Percentiles rank a stretch among this genome's conserved stretches.
These are phyloP conservation scores for Raddia guianensis DNA, from an alignment of 176 grass and related monocot species.

Conservation along the genomic window DNA sequence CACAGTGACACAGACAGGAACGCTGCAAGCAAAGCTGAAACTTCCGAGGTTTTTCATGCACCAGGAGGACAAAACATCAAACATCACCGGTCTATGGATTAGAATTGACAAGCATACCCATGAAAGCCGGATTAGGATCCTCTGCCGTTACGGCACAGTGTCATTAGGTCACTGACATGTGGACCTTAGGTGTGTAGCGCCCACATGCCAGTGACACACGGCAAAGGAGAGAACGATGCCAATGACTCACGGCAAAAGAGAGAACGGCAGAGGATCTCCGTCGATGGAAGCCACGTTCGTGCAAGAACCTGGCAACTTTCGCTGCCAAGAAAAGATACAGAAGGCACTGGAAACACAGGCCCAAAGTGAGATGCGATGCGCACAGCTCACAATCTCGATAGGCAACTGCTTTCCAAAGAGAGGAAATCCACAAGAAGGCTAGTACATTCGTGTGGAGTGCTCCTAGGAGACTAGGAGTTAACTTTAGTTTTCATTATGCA, in stretches of 20 bases:
- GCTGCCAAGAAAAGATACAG: not conserved
- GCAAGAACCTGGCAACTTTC: not conserved
- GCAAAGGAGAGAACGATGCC: no score
- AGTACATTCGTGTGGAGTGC: not conserved
- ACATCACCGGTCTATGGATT: not conserved
- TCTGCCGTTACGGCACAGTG: no score
- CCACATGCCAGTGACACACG: no score
- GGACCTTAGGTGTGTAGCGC: no score
- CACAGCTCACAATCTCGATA: not conserved
- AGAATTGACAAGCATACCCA: not conserved
- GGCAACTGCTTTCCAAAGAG: not conserved
- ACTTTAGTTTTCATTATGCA: not conserved
- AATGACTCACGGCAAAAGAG: no score
- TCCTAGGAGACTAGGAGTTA: not conserved
- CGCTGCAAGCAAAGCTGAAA: not conserved
- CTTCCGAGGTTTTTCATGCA: not conserved
- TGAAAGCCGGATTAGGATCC: no score
- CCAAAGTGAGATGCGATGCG: not conserved
- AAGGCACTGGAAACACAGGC: not conserved
- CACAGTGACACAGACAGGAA: not conserved
- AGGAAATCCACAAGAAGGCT: not conserved
- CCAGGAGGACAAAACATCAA: not conserved
- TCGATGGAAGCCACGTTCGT: not conserved
- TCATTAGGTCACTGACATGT: no score
- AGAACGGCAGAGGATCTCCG: no score